Base-by-base conservation (phyloP, 1,284 basidiomycete species). In the Cutaneotrichosporon arboriforme region DNA sequence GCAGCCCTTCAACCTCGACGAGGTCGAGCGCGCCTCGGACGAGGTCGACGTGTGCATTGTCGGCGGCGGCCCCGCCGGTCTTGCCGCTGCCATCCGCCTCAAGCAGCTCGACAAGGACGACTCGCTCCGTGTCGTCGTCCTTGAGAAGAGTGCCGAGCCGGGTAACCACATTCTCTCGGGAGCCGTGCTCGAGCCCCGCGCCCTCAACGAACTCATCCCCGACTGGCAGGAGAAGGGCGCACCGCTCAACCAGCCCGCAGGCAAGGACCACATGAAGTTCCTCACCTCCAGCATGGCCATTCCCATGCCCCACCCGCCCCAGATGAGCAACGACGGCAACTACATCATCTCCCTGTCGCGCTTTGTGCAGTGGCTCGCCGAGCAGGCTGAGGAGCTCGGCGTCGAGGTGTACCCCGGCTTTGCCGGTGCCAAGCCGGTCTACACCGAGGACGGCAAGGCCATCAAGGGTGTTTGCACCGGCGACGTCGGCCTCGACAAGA, bases 321-420 rank as follows among this genome's bases (percentile, higher is more conserved):
- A 97, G 76, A 98, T 98, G 94, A 80, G 80, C 69, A 96, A 97
- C 78, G 82, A 87, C 51, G 88, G 89, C 53, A 98, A 97, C 77
- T 97, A 93, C 75, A 86, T 97, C 67, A 80, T 91, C 46, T 96
- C 90, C 4, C 83, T 98, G 31, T 93, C 90, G 2, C 84, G 83
- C 33, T 84, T 97, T 58, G 87, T 89, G 0, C 81, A 88, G 1
- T 98, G 94, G 94, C 81, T 98, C 1, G 90, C 85, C 7, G 78
- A 82, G 62, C 83, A 97, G 53, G 96, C 94, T 0, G 79, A 79
- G 60, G 87, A 87, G 46, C 80, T 90, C 51, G 94, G 93, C 31
- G 91, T 97, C 31, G 94, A 98, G 75, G 86, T 98, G 46, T 98
- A 98, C 73, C 89, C 96, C 1, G 94, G 96, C 18, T 98, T 98